Base-by-base conservation (phyloP, 2,329 filamentous ascomycete species). In the Colletotrichum sp. region DNA sequence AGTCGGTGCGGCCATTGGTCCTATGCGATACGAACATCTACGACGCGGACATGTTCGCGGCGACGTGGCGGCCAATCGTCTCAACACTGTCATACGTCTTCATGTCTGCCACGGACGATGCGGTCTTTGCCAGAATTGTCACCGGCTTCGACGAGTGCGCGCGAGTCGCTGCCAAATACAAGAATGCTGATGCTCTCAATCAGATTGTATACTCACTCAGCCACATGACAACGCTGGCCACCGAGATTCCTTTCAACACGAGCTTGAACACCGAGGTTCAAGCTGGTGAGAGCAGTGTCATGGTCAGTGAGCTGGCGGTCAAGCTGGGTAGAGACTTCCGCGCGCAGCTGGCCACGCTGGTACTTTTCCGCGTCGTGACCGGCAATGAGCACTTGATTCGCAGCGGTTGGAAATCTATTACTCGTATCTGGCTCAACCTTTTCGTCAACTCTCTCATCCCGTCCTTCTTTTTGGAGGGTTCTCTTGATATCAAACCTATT, bases 251-350 rank as follows among this genome's bases (percentile, higher is more conserved):
- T 6, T 94, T 95, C 61, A 98, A 95, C 83, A 99, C 96, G 3
- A 88, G 92, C 12, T 89, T 99, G 32, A 99, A 99, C 82, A 99
- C 98, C 0, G 97, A 99, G 84, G 95, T 99, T 4, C 96, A 99
- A 83, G 95, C 94, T 14, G 95, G 94, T 3, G 95, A 97, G 78
- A 96, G 95, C 84, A 97, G 94, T 81, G 95, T 99, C 72, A 99
- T 99, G 97, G 98, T 99, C 79, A 99, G 96, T 83, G 96, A 99
- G 87, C 92, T 98, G 78, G 96, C 98, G 61, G 97, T 99, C 76
- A 96, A 98, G 82, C 95, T 99, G 81, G 97, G 97, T 55, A 91
- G 96, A 79, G 95, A 99, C 83, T 96, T 98, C 85, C 94, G 96
- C 82, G 96, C 96, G 48, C 96, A 99, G 83, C 89, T 99, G 71